Evolutionary conservation across 768 basidiomycete species (phyloP).

Genomic region (Lactarius trivialis): DNA sequence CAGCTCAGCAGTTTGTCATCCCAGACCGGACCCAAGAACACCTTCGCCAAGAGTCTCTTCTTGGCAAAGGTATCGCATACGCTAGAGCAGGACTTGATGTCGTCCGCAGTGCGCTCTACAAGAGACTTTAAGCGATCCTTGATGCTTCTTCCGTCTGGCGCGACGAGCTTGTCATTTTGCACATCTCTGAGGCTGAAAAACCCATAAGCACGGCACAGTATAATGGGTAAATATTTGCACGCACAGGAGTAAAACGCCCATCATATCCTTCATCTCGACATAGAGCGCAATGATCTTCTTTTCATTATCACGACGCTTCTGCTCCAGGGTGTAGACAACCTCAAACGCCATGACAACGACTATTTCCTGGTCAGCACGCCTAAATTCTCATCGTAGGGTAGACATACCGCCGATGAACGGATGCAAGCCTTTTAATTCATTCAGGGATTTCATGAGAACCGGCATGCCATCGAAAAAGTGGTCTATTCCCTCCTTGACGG

Average conservation of each 20-base stretch:
- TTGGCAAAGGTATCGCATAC: conserved; percentile 31
- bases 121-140: conserved; percentile 32
- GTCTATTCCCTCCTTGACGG: conserved; percentile 24
- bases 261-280: conserved; percentile 46
- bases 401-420: conserved; percentile 27
- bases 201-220: neutral
- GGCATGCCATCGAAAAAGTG: conserved; percentile 27
- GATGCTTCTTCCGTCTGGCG: conserved; percentile 31
- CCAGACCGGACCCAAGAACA: conserved; percentile 29
- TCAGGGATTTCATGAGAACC: conserved; percentile 25
- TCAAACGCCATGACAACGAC: conserved; percentile 47
- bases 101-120: conserved; percentile 26
- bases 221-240: neutral
- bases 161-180: conserved; percentile 27
- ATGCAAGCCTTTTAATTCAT: conserved; percentile 28
- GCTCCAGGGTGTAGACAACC: conserved; percentile 41
- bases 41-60: conserved; percentile 28
- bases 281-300: conserved; percentile 42
- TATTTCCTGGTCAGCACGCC: conserved; percentile 4
- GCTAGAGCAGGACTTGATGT: conserved; percentile 32
- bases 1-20: conserved; percentile 26
- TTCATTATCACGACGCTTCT: conserved; percentile 46
- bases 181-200: conserved; percentile 29
- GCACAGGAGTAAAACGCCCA: conserved; percentile 26
- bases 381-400: neutral